Percentiles rank a stretch among this genome's conserved stretches.
Evolutionary conservation across 2,329 filamentous ascomycete species (phyloP).

Genomic region (Mollisiaceae sp.): DNA sequence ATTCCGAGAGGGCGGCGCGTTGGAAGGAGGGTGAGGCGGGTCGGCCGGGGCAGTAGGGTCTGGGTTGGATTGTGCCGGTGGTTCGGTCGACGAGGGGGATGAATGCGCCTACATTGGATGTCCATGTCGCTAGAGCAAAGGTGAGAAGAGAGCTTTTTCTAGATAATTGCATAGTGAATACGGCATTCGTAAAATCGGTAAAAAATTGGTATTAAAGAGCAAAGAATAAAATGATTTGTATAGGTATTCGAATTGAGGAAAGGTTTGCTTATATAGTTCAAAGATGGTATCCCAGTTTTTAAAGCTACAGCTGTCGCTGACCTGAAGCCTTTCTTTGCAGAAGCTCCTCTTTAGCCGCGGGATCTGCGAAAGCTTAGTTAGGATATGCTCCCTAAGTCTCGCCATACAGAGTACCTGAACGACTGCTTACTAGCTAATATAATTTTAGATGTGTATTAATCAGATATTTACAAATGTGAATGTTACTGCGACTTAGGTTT

Average conservation of each 20-base stretch:
- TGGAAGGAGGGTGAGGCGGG: constrained; percentile 23
- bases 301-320: neutral
- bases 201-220: neutral
- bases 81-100: neutral
- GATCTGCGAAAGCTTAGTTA: neutral
- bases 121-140: neutral
- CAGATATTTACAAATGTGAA: neutral
- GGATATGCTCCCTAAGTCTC: neutral
- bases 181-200: neutral
- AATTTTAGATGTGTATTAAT: neutral
- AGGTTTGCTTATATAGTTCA: neutral
- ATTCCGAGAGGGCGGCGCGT: constrained; percentile 28
- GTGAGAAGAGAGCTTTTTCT: neutral
- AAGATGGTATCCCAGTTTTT: neutral
- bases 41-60: constrained; percentile 27
- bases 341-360: neutral
- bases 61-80: neutral
- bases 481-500: no score
- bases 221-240: neutral
- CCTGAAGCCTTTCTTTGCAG: neutral
- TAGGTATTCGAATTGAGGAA: neutral
- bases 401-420: neutral
- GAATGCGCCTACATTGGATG: neutral
- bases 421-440: neutral
- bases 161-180: neutral